Conservation (phyloP, 2,329 filamentous ascomycete species). For the Aspergillus ochraceus region DNA sequence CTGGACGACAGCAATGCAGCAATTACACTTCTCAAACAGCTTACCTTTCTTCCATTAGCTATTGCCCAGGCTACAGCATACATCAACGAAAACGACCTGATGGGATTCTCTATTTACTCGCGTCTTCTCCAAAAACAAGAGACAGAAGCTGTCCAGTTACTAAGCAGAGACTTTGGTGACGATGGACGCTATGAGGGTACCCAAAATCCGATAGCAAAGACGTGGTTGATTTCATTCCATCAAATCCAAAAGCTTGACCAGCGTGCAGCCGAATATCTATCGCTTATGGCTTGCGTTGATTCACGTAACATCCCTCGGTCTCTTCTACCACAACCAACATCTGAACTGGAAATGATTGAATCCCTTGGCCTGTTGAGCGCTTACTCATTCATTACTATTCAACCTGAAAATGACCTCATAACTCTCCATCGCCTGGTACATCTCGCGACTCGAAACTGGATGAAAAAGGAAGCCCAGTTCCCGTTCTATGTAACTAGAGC, state of each 20-base stretch:
- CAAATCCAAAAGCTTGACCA: slow-evolving; percentile 7
- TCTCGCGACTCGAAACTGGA: slow-evolving; percentile 29
- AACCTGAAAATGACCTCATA: slow-evolving; percentile 3
- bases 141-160: not conserved
- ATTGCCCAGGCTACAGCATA: slow-evolving; percentile 10
- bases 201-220: slow-evolving; percentile 13
- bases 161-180: slow-evolving; percentile 16
- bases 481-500: not conserved
- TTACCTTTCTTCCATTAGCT: slow-evolving; percentile 15
- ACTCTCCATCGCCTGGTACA: slow-evolving; percentile 34
- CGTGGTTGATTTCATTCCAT: slow-evolving; percentile 20
- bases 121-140: slow-evolving; percentile 10
- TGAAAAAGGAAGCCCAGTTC: slow-evolving; percentile 11
- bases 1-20: not conserved
- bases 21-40: slow-evolving; percentile 4
- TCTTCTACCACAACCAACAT: slow-evolving; percentile 17
- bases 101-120: slow-evolving; percentile 4
- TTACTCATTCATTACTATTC: slow-evolving; percentile 20
- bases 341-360: slow-evolving; percentile 10
- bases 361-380: slow-evolving; percentile 24
- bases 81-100: slow-evolving; percentile 13
- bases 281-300: slow-evolving; percentile 17
- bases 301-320: slow-evolving; percentile 16
- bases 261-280: slow-evolving; percentile 11
- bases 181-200: slow-evolving; percentile 12